These are phyloP conservation scores for Cryptosporidium meleagridis DNA, from an alignment of 169 alveolate genomes.

Conservation along the genomic window DNA sequence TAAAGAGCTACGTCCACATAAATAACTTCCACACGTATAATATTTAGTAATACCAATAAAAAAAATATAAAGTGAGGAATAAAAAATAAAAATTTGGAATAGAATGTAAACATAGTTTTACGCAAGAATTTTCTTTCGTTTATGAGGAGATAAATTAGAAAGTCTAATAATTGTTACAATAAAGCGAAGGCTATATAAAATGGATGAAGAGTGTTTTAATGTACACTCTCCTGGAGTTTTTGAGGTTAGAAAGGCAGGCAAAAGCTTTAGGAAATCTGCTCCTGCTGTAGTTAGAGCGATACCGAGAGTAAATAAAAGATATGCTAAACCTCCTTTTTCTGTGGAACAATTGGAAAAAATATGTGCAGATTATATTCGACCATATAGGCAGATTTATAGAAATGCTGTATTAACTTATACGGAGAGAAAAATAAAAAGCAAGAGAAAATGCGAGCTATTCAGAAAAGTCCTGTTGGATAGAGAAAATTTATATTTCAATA, in stretches of 20 bases:
- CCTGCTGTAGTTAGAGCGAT: slow-evolving; percentile 67
- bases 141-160: not conserved
- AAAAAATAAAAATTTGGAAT: not conserved
- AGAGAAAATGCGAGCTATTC: slow-evolving; percentile 52
- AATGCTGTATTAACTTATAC: slow-evolving; percentile 42
- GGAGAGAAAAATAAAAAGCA: slow-evolving; percentile 69
- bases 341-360: slow-evolving; percentile 56
- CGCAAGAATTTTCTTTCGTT: too few species aligned
- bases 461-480: slow-evolving; percentile 25
- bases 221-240: slow-evolving; percentile 61
- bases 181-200: not conserved
- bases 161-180: not conserved
- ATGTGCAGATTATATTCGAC: slow-evolving; percentile 6
- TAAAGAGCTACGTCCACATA: slow-evolving; percentile 1
- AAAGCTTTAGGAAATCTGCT: slow-evolving; percentile 55
- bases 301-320: slow-evolving; percentile 61
- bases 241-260: slow-evolving; percentile 26
- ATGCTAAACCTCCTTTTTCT: slow-evolving; percentile 44
- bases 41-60: not conserved
- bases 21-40: slow-evolving; percentile 5
- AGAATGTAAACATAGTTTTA: not conserved
- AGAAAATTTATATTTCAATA: slow-evolving; percentile 28
- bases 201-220: slow-evolving; percentile 30
- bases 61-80: not conserved
- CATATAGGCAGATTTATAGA: slow-evolving; percentile 52